Conservation (phyloP, 768 basidiomycete genomes). For the Tulasnella sp. region DNA sequence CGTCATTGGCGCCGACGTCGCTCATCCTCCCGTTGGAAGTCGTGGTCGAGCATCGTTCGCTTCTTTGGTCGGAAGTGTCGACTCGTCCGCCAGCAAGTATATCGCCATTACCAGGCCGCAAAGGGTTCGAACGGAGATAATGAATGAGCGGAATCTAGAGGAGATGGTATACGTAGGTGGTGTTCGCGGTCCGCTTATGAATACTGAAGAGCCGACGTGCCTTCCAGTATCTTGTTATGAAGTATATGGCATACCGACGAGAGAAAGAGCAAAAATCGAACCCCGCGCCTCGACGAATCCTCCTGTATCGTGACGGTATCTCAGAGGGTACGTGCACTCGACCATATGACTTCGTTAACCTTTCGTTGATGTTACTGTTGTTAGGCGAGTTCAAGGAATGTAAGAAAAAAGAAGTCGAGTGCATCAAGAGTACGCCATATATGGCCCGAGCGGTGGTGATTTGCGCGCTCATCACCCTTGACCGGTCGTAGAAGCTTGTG, state of each 20-base stretch:
- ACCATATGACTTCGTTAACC: neutral
- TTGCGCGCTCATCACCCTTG: neutral
- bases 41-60: conserved; percentile 58
- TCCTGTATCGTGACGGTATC: conserved; percentile 19
- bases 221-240: conserved; percentile 4
- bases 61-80: conserved; percentile 70
- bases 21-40: conserved; percentile 63
- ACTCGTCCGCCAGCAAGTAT: conserved; percentile 64
- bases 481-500: conserved; percentile 44
- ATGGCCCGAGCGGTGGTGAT: neutral
- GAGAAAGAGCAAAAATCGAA: conserved; percentile 12
- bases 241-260: conserved; percentile 16
- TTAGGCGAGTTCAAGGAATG: conserved; percentile 23
- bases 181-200: neutral
- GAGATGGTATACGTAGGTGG: conserved; percentile 5
- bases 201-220: neutral
- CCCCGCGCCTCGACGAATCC: conserved; percentile 10
- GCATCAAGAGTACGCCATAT: conserved; percentile 39
- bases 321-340: conserved; percentile 10
- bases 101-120: conserved; percentile 50
- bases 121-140: conserved; percentile 59
- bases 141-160: conserved; percentile 26
- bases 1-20: conserved; percentile 43
- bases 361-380: neutral
- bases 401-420: conserved; percentile 32